Conservation (phyloP, 2,329 filamentous ascomycete species). For the Coniochaeta sp. region DNA sequence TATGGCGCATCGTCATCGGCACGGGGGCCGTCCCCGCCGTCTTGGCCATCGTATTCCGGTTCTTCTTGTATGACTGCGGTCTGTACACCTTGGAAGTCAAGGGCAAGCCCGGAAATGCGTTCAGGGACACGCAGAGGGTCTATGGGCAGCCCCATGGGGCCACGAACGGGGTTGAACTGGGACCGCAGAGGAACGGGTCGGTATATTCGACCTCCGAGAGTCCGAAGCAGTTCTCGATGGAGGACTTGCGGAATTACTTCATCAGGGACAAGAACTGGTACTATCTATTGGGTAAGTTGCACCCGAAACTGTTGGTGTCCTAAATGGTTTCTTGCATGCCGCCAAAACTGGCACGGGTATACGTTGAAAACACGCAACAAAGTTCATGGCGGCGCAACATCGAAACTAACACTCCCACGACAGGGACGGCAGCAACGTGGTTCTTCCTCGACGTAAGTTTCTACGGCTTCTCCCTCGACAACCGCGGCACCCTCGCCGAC, state of each 20-base stretch:
- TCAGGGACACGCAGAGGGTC: slow-evolving; percentile 52
- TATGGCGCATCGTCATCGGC: slow-evolving; percentile 62
- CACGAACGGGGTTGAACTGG: slow-evolving; percentile 24
- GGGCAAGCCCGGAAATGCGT: slow-evolving; percentile 50
- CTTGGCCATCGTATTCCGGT: slow-evolving; percentile 58
- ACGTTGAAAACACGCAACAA: no score
- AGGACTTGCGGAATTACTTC: slow-evolving; percentile 43
- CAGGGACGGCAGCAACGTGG: slow-evolving; percentile 43
- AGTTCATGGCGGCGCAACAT: no score
- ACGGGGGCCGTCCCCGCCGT: slow-evolving; percentile 57
- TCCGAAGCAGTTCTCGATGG: slow-evolving; percentile 40
- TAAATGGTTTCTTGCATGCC: no score
- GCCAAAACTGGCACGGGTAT: no score
- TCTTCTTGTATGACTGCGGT: slow-evolving; percentile 60
- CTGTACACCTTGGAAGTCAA: slow-evolving; percentile 60
- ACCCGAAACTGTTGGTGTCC: no score
- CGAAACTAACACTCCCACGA: no score
- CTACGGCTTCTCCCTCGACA: slow-evolving; percentile 46
- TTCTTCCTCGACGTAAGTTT: slow-evolving; percentile 50
- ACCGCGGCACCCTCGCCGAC: slow-evolving; percentile 32
- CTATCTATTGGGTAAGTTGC: no score
- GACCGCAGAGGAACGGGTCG: slow-evolving; percentile 1
- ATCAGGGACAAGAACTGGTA: slow-evolving; percentile 39
- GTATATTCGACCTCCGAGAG: slow-evolving; percentile 11
- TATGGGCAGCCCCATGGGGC: slow-evolving; percentile 35